These are phyloP conservation scores for Rubus idaeus DNA, from an alignment of 306 rosid species.

Conservation along the genomic window DNA sequence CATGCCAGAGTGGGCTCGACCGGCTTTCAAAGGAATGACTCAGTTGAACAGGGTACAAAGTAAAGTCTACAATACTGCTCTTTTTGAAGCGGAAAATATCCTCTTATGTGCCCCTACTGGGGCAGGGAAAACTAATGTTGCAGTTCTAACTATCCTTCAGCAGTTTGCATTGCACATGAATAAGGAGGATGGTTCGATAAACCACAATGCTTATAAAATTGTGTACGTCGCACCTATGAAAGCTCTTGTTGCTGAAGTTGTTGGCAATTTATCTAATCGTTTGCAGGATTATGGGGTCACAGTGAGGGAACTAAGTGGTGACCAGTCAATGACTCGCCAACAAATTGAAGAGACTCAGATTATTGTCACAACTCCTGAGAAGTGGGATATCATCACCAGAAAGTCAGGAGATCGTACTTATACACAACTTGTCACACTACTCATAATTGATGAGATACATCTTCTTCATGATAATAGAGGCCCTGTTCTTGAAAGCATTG, in stretches of 20 bases:
- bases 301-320: conserved; percentile 94
- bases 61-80: conserved; percentile 87
- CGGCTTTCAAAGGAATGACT: conserved; percentile 89
- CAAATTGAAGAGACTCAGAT: conserved; percentile 96
- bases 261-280: conserved; percentile 89
- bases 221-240: conserved; percentile 99
- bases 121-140: conserved; percentile 99
- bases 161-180: conserved; percentile 76
- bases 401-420: conserved; percentile 96
- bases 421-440: conserved; percentile 86
- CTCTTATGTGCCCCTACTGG: conserved; percentile 97
- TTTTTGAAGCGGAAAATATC: conserved; percentile 70
- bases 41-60: conserved; percentile 97
- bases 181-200: conserved; percentile 69
- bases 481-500: conserved; percentile 96
- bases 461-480: conserved; percentile 98
- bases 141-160: conserved; percentile 91
- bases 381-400: conserved; percentile 97
- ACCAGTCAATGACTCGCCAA: conserved; percentile 82
- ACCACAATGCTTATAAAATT: conserved; percentile 77
- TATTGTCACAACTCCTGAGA: conserved; percentile 97
- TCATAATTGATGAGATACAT: conserved; percentile 93
- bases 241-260: conserved; percentile 98
- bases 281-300: conserved; percentile 82
- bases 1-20: conserved; percentile 96